These are phyloP conservation scores for Neurospora sp. DNA, from an alignment of 495 filamentous ascomycete genomes.

Conservation along the genomic window DNA sequence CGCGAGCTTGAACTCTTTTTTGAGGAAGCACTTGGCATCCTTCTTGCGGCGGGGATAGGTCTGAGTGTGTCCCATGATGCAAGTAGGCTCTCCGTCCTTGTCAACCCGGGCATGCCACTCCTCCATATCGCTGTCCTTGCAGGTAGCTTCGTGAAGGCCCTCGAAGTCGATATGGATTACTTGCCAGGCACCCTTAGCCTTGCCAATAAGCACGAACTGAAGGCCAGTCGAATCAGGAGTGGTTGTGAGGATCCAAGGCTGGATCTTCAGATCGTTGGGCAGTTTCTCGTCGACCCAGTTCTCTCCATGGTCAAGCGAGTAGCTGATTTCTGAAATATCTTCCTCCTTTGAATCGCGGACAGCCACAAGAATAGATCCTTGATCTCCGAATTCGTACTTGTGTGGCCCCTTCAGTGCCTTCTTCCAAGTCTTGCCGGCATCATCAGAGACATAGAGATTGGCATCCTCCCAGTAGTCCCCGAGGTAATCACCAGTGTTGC, in stretches of 20 bases:
- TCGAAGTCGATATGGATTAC: constrained; percentile 74
- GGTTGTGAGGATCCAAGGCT: constrained; percentile 65
- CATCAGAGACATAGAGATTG: constrained; percentile 77
- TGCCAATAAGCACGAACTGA: constrained; percentile 69
- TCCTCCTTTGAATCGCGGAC: constrained; percentile 58
- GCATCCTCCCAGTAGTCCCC: constrained; percentile 51
- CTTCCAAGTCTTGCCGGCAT: constrained; percentile 79
- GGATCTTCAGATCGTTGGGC: constrained; percentile 48
- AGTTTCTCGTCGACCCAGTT: constrained; percentile 61
- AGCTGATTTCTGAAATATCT: constrained; percentile 46
- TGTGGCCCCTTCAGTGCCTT: constrained; percentile 68
- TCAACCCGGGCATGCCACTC: constrained; percentile 76
- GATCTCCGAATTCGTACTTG: constrained; percentile 90
- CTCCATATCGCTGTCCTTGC: constrained; percentile 72
- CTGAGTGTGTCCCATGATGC: constrained; percentile 92
- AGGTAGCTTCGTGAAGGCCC: constrained; percentile 69
- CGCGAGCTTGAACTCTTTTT: constrained; percentile 70
- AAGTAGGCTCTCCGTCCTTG: constrained; percentile 67
- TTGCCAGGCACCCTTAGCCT: constrained; percentile 35
- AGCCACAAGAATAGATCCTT: constrained; percentile 79
- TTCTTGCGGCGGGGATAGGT: constrained; percentile 71
- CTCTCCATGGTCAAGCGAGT: constrained; percentile 81
- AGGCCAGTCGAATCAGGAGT: constrained; percentile 82
- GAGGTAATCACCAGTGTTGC: constrained; percentile 71
- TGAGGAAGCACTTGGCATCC: constrained; percentile 79